Conservation (phyloP, 1,139 yeast species). For the Blastobotrys apis region DNA sequence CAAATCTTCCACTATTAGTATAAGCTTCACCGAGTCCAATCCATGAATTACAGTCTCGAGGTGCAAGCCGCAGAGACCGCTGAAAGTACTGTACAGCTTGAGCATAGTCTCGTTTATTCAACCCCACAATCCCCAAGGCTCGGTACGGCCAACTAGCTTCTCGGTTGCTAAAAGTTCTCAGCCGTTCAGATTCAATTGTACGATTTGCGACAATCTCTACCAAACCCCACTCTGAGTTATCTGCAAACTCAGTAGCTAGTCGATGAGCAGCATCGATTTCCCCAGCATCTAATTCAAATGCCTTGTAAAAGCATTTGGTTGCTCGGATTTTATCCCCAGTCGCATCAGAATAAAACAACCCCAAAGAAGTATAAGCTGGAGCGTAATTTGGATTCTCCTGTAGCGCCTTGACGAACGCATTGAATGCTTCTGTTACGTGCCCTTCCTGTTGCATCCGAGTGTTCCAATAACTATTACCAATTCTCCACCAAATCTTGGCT, state of each 20-base stretch:
- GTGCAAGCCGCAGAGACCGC: slow-evolving; percentile 66
- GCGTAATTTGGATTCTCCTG: slow-evolving; percentile 63
- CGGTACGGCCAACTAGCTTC: slow-evolving; percentile 76
- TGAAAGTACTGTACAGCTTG: slow-evolving; percentile 89
- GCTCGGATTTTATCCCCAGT: slow-evolving; percentile 64
- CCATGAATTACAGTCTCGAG: slow-evolving; percentile 78
- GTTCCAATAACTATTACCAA: slow-evolving; percentile 56
- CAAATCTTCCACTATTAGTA: slow-evolving; percentile 73
- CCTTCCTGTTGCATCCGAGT: slow-evolving; percentile 28
- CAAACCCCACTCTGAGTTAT: slow-evolving; percentile 71
- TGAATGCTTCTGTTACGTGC: slow-evolving; percentile 42
- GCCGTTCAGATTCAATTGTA: slow-evolving; percentile 54
- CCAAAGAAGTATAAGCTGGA: slow-evolving; percentile 75
- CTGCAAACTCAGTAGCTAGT: slow-evolving; percentile 65
- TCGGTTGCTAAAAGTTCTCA: slow-evolving; percentile 35
- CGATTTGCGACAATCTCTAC: slow-evolving; percentile 69
- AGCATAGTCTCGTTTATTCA: slow-evolving; percentile 68
- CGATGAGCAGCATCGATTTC: slow-evolving; percentile 72
- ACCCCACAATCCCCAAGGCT: slow-evolving; percentile 72
- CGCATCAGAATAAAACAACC: slow-evolving; percentile 57
- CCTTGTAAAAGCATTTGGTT: slow-evolving; percentile 81
- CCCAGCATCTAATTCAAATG: slow-evolving; percentile 79
- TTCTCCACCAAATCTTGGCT: slow-evolving; percentile 65
- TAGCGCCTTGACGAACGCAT: slow-evolving; percentile 56
- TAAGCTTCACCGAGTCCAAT: slow-evolving; percentile 93